Evolutionary conservation across 108 stramenopile genomes (phyloP), one percentile per base, ranked within the genome.

Genomic region (Nitzschia sp.): DNA sequence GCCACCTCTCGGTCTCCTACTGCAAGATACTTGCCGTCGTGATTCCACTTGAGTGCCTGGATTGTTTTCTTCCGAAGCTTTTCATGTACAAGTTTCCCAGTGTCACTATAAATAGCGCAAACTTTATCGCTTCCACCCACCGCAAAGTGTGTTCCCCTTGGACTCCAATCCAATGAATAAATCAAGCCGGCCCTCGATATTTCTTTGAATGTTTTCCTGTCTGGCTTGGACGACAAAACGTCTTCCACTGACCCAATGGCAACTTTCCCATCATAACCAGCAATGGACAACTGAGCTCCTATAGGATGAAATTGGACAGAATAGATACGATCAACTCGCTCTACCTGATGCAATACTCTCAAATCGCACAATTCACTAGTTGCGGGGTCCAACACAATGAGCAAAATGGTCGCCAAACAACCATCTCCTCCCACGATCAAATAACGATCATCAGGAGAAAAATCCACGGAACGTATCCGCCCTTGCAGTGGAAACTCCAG

Each of bases 271-370:
- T 85, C 83, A 54, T 71, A 85, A 15, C 83, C 80, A 21, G 79
- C 83, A 29, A 85, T 53, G 25, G 80, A 76, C 28, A 85, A 22
- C 13, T 58, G 66, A 2, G 33, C n/a, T 22, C 47, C 61, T 13
- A 64, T 22, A 2, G 77, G 80, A 54, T 61, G 36, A 45, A 81
- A 80, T 13, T 58, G 69, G 6, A 81, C 73, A 17, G 65, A 60
- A 69, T 78, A 85, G n/a, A 85, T 71, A 9, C 83, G 68, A 59
- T 85, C 83, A 17, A 76, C 72, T 1, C 83, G 76, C 35, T 79
- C 73, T 0, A 81, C 19, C 66, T 78, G 45, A 48, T 58, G 58
- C 33, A 76, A 17, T 1, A 76, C 26, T 22, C 27, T 30, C 15
- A 76, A 36, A 41, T 69, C 47, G 54, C 26, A 28, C 38, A 69